These are phyloP conservation scores for Malassezia psittaci DNA, from an alignment of 1,284 basidiomycete species.

Conservation along the genomic window DNA sequence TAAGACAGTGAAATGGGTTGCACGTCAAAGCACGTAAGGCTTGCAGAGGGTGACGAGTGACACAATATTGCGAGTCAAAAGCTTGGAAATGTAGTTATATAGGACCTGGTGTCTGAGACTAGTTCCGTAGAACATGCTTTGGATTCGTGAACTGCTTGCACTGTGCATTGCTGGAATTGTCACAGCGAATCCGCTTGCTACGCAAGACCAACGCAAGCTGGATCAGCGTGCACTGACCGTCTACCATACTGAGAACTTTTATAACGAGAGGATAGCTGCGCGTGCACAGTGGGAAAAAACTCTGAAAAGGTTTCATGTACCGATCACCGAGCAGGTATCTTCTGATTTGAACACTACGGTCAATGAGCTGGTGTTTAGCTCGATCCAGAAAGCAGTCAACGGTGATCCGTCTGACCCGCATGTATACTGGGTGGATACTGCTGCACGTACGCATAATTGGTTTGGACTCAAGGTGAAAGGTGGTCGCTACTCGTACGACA, in stretches of 20 bases:
- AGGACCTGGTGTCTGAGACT: too few species aligned
- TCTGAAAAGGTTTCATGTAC: slow-evolving; percentile 11
- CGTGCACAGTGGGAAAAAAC: slow-evolving; percentile 6
- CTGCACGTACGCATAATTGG: slow-evolving; percentile 10
- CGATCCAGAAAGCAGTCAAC: slow-evolving; percentile 14
- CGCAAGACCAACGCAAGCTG: slow-evolving; percentile 7
- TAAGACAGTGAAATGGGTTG: neutral
- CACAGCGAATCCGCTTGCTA: slow-evolving; percentile 11
- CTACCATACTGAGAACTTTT: neutral
- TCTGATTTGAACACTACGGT: slow-evolving; percentile 9
- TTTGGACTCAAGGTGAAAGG: slow-evolving; percentile 9
- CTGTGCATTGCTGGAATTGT: neutral
- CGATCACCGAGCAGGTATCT: neutral
- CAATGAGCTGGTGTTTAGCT: slow-evolving; percentile 15
- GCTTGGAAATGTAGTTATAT: too few species aligned
- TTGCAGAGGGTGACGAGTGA: neutral
- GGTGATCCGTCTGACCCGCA: slow-evolving; percentile 9
- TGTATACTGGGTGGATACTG: slow-evolving; percentile 16
- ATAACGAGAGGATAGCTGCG: neutral
- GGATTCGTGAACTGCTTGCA: neutral
- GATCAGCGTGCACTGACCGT: slow-evolving; percentile 5
- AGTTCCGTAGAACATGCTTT: too few species aligned
- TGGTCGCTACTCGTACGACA: slow-evolving; percentile 17
- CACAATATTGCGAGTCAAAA: too few species aligned
- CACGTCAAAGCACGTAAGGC: neutral